Percentiles rank a stretch among this genome's conserved stretches.
phyloP scores from a whole-genome alignment of 331 rosid species.

The Malus hybrid region DNA sequence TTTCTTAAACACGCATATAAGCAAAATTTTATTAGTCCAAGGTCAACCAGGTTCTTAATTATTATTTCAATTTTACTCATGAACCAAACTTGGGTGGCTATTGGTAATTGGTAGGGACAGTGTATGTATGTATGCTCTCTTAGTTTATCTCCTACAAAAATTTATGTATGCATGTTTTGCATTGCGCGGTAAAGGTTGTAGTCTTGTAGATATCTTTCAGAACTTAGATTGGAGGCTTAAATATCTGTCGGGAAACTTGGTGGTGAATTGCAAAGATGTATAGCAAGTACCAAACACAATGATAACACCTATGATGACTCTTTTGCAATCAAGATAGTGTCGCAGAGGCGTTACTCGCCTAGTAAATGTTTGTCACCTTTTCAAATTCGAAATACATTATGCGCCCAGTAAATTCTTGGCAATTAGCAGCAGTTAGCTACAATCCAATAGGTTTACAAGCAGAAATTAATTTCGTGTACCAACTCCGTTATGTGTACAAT shows the following conservation, averaged over 20 bases:
- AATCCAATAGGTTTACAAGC: too few species aligned
- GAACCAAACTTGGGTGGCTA: background rate
- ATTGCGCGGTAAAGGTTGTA: background rate
- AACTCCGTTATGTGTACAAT: too few species aligned
- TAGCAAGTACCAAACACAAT: too few species aligned
- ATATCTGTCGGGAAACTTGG: background rate
- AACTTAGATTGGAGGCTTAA: background rate
- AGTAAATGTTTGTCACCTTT: background rate
- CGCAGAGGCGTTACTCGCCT: too few species aligned
- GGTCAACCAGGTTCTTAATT: too few species aligned
- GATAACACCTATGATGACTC: background rate
- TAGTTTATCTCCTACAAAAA: too few species aligned
- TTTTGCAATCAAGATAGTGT: background rate
- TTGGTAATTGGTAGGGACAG: background rate
- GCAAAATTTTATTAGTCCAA: too few species aligned
- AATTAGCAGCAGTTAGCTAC: too few species aligned
- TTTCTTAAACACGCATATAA: background rate
- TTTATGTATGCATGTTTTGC: background rate
- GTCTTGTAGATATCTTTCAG: background rate
- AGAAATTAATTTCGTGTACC: too few species aligned
- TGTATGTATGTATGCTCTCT: too few species aligned
- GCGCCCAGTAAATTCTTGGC: too few species aligned
- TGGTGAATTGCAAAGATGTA: background rate
- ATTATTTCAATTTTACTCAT: background rate
- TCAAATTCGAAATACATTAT: too few species aligned